Conservation (phyloP, 1,284 basidiomycete species). For the Apiotrichum akiyoshidainum region DNA sequence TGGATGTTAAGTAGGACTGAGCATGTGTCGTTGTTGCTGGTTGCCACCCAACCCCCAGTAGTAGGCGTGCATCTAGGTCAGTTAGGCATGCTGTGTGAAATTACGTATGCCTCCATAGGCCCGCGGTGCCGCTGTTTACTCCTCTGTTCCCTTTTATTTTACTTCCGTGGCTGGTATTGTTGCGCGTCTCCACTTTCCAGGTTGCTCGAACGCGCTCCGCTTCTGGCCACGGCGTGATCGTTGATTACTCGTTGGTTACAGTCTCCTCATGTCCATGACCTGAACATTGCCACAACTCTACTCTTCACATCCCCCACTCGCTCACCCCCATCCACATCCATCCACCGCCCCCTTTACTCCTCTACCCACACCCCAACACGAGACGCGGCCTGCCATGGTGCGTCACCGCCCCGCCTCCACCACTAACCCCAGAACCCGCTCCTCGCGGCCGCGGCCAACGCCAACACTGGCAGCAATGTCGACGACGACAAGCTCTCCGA, state of each 20-base stretch:
- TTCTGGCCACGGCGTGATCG: too few relatives aligned
- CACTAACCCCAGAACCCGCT: constrained; percentile 38
- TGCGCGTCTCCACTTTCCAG: background rate
- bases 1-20: too few relatives aligned
- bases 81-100: too few relatives aligned
- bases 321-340: background rate
- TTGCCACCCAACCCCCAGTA: too few relatives aligned
- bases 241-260: background rate
- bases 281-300: background rate
- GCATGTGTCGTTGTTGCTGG: too few relatives aligned
- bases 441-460: constrained; percentile 32
- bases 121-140: background rate
- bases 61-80: too few relatives aligned
- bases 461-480: constrained; percentile 29
- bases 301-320: background rate
- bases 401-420: background rate
- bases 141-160: background rate
- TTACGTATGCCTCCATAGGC: too few relatives aligned
- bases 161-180: background rate
- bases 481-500: constrained; percentile 51
- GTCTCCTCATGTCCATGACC: background rate
- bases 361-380: background rate
- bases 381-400: background rate
- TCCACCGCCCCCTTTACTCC: background rate
- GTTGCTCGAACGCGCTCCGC: too few relatives aligned